Conservation (phyloP, 495 filamentous ascomycete genomes). For the Apodospora peruviana region DNA sequence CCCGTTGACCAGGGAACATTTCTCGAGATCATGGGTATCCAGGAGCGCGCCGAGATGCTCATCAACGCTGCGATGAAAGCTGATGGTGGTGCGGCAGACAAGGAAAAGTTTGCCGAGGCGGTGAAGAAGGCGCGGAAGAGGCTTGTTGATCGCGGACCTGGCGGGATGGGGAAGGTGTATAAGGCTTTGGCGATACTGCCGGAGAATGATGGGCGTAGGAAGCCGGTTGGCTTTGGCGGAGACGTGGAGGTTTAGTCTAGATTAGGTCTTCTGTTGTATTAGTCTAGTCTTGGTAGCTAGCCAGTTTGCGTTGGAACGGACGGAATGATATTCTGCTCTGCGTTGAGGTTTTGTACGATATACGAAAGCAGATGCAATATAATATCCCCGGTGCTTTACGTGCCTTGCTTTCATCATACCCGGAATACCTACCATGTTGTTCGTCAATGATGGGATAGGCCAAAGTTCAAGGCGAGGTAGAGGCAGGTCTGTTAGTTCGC, state of each 20-base stretch:
- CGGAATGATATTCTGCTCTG: no score
- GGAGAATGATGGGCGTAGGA: conserved; percentile 61
- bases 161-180: conserved; percentile 90
- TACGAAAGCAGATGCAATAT: no score
- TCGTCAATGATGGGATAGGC: no score
- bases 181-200: conserved; percentile 90
- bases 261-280: no score
- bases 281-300: no score
- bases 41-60: conserved; percentile 67
- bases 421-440: no score
- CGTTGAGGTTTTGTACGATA: no score
- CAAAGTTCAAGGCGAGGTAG: no score
- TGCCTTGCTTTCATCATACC: no score
- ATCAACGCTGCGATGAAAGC: conserved; percentile 40
- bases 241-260: conserved; percentile 43
- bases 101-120: conserved; percentile 60
- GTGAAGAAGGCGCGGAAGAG: conserved; percentile 72
- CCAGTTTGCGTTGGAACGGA: no score
- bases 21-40: conserved; percentile 71
- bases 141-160: conserved; percentile 68
- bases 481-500: no score
- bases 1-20: conserved; percentile 84
- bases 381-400: no score
- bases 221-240: conserved; percentile 91
- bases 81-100: conserved; percentile 47